Evolutionary conservation across 2,329 filamentous ascomycete genomes (phyloP), one percentile per base, ranked within the genome.

Genomic region (Macrophomina phaseolina): DNA sequence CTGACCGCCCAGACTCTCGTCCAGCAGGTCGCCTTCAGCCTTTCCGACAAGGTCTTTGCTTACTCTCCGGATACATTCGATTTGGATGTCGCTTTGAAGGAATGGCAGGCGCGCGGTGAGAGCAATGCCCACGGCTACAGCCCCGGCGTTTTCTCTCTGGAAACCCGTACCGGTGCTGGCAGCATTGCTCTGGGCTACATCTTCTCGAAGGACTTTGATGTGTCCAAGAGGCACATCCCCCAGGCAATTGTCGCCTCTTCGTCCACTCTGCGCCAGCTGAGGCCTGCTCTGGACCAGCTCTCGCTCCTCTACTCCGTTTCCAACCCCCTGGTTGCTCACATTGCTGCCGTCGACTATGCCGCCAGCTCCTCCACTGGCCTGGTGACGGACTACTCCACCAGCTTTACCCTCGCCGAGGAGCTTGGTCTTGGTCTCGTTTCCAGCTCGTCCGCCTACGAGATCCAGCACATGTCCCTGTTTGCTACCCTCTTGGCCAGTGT

Each of bases 11-110:
- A 99, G 82, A 89, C 93, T 28, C 87, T 99, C 66, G 91, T 98
- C 70, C 95, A 99, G 83, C 95, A 99, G 81, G 91, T 98, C 70
- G 93, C 94, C 68, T 99, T 97, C 82, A 88, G 92, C 70, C 86
- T 99, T 69, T 98, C 94, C 66, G 94, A 98, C 84, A 97, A 97
- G 85, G 89, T 98, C 81, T 99, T 97, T 83, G 91, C 94, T 66
- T 98, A 97, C 84, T 98, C 94, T 2, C 93, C 94, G 34, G 92
- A 97, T 75, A 91, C 92, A 14, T 98, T 97, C 75, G 92, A 96
- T 77, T 86, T 99, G 70, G 94, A 98, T 78, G 80, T 90, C 69
- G 93, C 94, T 55, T 89, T 92, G 64, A 91, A 90, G 79, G 81
- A 88, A 71, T 99, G 95, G 95, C 85, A 88, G 60, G 79, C 82